Evolutionary conservation across 1,139 yeast species (phyloP).

Genomic region (Scheffersomyces insectosa): DNA sequence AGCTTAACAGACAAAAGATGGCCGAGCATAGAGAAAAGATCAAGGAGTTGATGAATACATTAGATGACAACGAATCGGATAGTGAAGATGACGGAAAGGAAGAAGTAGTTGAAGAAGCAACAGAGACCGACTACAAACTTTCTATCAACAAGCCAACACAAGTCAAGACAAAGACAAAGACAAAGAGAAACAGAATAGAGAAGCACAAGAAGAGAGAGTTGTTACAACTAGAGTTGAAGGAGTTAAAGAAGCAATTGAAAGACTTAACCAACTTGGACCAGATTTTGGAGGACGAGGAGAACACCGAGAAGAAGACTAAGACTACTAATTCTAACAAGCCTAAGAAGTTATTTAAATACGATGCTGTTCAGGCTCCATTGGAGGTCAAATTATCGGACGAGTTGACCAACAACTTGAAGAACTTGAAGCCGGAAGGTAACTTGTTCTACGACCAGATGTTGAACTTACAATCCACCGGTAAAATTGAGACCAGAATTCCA

Average conservation of each 20-base stretch:
- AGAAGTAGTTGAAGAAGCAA: slow-evolving; percentile 31
- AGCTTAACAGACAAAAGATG: slow-evolving; percentile 59
- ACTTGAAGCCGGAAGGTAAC: slow-evolving; percentile 89
- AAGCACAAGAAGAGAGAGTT: slow-evolving; percentile 62
- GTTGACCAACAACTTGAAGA: slow-evolving; percentile 79
- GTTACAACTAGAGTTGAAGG: slow-evolving; percentile 59
- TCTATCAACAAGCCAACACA: slow-evolving; percentile 74
- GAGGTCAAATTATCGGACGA: slow-evolving; percentile 92
- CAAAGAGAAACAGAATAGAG: slow-evolving; percentile 72
- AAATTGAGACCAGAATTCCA: slow-evolving; percentile 81
- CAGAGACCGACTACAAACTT: slow-evolving; percentile 33
- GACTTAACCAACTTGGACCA: slow-evolving; percentile 61
- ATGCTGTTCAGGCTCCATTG: slow-evolving; percentile 60
- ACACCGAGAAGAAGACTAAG: slow-evolving; percentile 16
- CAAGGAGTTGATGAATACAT: slow-evolving; percentile 59
- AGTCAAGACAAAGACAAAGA: slow-evolving; percentile 71
- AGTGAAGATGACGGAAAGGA: slow-evolving; percentile 45
- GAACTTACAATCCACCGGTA: slow-evolving; percentile 79
- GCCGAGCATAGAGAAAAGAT: slow-evolving; percentile 65
- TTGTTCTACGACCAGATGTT: slow-evolving; percentile 80
- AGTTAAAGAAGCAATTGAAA: slow-evolving; percentile 53
- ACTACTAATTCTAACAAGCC: slow-evolving; percentile 21
- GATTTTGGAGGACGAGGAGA: slow-evolving; percentile 41
- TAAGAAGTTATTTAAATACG: slow-evolving; percentile 53
- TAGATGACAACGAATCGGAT: slow-evolving; percentile 59